Evolutionary conservation across 768 basidiomycete genomes (phyloP), one percentile per base, ranked within the genome.

Genomic region (Termitomyces sp.): DNA sequence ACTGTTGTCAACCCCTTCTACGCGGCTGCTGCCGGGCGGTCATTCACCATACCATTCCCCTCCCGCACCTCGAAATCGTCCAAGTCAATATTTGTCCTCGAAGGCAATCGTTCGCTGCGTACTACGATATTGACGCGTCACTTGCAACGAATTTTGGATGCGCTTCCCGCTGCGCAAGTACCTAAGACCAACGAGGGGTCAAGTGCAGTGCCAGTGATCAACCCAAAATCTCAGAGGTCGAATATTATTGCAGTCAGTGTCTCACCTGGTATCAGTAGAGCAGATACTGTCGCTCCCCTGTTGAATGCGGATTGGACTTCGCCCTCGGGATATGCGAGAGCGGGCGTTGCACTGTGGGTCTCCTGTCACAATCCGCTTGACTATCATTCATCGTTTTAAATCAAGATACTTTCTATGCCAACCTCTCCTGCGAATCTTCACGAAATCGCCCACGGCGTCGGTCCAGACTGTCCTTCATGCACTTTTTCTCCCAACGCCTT

Each of bases 1-100:
- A 86, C 86, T 56, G 77, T 94, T 41, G 81, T 95, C 67, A 93
- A 94, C 58, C 93, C 93, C 2, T 92, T 92, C 63, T 97, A 96
- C 64, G 86, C 92, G 2, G 92, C 94, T 1, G 88, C 91, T 0
- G 75, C 82, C 3, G 78, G 81, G 4, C 62, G 73, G 4, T 74
- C 79, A 63, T 55, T 72, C 56, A 41, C 61, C 14, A 44, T 73
- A 63, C 61, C 60, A 61, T 58, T 69, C 65, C 9, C 64, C 68
- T 16, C 61, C 67, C 31, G 50, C 55, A 14, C 56, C 10, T 32
- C 48, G 41, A 32, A 39, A 41, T 59, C 55, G 26, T 60, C 62
- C 0, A 65, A 67, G 14, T 72, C 78, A 5, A 60, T 79, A 7
- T 75, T 86, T 61, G 70, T 82, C n/a, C 68, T 69, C 5, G 90